Evolutionary conservation across 257 asterid genomes (phyloP).

Genomic region (Gentiana dahurica): DNA sequence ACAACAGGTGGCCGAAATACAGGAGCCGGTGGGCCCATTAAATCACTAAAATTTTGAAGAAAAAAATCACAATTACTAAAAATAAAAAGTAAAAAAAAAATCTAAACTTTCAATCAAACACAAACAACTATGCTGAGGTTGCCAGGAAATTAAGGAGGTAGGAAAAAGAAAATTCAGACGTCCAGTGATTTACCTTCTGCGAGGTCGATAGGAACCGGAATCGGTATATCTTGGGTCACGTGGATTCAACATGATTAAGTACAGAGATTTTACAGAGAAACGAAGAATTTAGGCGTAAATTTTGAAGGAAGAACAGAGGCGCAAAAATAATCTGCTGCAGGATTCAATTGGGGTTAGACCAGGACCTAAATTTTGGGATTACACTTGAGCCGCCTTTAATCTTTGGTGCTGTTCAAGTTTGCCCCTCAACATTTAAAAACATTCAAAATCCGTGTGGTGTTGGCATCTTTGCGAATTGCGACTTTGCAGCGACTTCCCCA

Average conservation of each 20-base stretch:
- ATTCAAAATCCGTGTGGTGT: too few relatives aligned
- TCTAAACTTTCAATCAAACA: not conserved
- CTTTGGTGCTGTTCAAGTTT: too few relatives aligned
- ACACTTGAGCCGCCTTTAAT: too few relatives aligned
- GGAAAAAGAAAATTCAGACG: not conserved
- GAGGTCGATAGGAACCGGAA: conserved; percentile 66
- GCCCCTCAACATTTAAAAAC: too few relatives aligned
- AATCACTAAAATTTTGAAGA: conserved; percentile 41
- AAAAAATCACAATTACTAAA: not conserved
- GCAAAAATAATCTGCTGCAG: too few relatives aligned
- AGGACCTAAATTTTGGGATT: too few relatives aligned
- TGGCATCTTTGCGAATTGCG: too few relatives aligned
- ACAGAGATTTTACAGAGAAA: too few relatives aligned
- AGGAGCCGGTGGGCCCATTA: conserved; percentile 42
- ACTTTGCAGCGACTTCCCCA: too few relatives aligned
- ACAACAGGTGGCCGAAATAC: conserved; percentile 40
- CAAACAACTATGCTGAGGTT: not conserved
- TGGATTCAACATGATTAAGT: conserved; percentile 31
- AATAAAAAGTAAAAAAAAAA: not conserved
- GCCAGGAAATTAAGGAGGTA: not conserved
- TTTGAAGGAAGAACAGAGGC: too few relatives aligned
- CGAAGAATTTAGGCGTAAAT: too few relatives aligned
- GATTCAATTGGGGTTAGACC: too few relatives aligned
- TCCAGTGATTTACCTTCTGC: conserved; percentile 48
- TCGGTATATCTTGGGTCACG: conserved; percentile 65